Percentiles rank a stretch among this genome's conserved stretches.
These are phyloP conservation scores for Gastrodia elata DNA, from an alignment of 106 monocot species.

Conservation along the genomic window DNA sequence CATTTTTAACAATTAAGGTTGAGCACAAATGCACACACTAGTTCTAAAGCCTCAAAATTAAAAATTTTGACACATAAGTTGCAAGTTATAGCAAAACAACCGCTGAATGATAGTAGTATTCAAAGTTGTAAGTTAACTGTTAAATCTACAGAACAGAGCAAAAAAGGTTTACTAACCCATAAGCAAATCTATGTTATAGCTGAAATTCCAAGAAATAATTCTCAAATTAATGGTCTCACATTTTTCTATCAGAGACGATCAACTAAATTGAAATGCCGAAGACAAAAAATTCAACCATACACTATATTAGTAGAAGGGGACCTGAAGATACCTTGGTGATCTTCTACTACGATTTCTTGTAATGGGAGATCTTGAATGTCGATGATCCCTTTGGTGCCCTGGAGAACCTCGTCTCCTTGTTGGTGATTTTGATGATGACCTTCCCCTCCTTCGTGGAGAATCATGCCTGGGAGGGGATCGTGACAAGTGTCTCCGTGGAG, in stretches of 20 bases:
- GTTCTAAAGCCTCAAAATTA: background rate
- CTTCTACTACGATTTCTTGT: conserved; percentile 30
- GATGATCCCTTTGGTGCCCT: conserved; percentile 28
- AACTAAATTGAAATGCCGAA: background rate
- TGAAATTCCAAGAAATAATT: background rate
- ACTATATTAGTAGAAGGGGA: background rate
- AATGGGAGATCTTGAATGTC: conserved; percentile 47
- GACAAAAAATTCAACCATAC: background rate
- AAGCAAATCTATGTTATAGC: background rate
- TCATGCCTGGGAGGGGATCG: conserved; percentile 30
- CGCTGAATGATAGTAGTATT: background rate
- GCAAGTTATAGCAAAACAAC: conserved; percentile 3
- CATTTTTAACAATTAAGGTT: conserved; percentile 3
- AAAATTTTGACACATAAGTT: background rate
- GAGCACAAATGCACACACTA: background rate
- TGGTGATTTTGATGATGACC: conserved; percentile 44
- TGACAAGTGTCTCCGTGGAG: conserved; percentile 30
- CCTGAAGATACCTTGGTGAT: conserved; percentile 25
- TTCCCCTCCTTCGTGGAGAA: conserved; percentile 41
- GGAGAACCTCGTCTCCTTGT: conserved; percentile 37
- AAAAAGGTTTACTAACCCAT: conserved; percentile 3
- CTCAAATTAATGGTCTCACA: background rate
- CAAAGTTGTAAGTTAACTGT: background rate
- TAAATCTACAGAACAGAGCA: background rate
- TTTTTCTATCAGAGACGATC: background rate